Conservation (phyloP, 1,284 basidiomycete genomes). For the Moesziomyces antarcticus region DNA sequence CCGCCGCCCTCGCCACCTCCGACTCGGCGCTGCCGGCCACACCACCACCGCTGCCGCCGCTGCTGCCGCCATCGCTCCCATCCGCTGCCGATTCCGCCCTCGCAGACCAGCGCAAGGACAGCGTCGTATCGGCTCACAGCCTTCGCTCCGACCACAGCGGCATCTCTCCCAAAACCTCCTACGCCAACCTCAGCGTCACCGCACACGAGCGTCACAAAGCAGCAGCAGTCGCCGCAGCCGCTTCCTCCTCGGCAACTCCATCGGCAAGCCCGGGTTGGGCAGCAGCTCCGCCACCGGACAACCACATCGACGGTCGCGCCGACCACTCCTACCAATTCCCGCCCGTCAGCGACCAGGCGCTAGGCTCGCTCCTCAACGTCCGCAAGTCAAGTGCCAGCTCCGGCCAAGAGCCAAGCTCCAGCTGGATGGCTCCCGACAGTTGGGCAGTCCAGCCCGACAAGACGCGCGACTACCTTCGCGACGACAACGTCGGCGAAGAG, state of each 20-base stretch:
- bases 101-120: conserved; percentile 43
- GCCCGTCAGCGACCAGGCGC: conserved; percentile 15
- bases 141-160: conserved; percentile 52
- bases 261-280: conserved; percentile 10
- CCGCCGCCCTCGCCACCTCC: conserved; percentile 7
- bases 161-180: conserved; percentile 59
- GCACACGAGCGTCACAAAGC: conserved; percentile 21
- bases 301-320: conserved; percentile 27
- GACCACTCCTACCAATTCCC: conserved; percentile 52
- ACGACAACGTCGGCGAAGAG: conserved; percentile 54
- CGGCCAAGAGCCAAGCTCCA: conserved; percentile 50
- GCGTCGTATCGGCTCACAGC: conserved; percentile 42
- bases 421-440: conserved; percentile 66
- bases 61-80: too few species aligned
- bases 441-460: conserved; percentile 65
- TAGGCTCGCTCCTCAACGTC: conserved; percentile 21
- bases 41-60: conserved; percentile 4
- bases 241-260: background rate
- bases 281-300: conserved; percentile 13
- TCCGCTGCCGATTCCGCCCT: conserved; percentile 1
- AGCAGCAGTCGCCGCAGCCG: conserved; percentile 6
- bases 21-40: conserved; percentile 20
- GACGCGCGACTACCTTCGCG: conserved; percentile 47
- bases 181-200: conserved; percentile 35
- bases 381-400: conserved; percentile 56